Percentiles rank a stretch among this genome's conserved stretches.
Evolutionary conservation across 257 asterid species (phyloP).

Genomic region (Solanum medicagineum): DNA sequence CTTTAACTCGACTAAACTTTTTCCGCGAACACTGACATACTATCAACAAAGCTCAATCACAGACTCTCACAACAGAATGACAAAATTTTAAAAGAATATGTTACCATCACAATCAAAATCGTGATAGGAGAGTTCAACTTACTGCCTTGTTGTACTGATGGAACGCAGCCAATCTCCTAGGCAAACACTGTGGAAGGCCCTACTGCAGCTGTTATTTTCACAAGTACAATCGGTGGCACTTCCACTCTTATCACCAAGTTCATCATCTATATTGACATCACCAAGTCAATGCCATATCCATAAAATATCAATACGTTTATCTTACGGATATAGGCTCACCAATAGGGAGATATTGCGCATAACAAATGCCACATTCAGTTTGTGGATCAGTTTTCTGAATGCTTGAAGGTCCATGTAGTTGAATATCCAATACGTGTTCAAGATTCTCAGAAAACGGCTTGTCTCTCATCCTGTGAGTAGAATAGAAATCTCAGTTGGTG

Average conservation of each 20-base stretch:
- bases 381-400: slow-evolving; percentile 40
- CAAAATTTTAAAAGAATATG: background rate
- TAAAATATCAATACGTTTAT: background rate
- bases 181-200: slow-evolving; percentile 65
- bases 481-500: background rate
- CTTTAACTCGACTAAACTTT: background rate
- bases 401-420: slow-evolving; percentile 36
- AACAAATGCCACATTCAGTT: slow-evolving; percentile 78
- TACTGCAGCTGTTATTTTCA: slow-evolving; percentile 58
- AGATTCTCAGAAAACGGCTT: slow-evolving; percentile 49
- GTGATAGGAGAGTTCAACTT: slow-evolving; percentile 15
- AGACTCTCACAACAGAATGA: background rate
- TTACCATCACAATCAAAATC: background rate
- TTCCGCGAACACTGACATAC: background rate
- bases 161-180: slow-evolving; percentile 80
- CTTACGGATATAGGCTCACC: slow-evolving; percentile 24
- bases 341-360: slow-evolving; percentile 67
- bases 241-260: slow-evolving; percentile 72
- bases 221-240: slow-evolving; percentile 59
- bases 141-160: slow-evolving; percentile 77
- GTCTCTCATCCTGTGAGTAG: slow-evolving; percentile 33
- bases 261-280: slow-evolving; percentile 44
- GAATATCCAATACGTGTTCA: slow-evolving; percentile 31
- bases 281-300: slow-evolving; percentile 1
- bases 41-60: background rate